Conservation (phyloP, 2,329 filamentous ascomycete genomes). For the Aspergillus neoniger region DNA sequence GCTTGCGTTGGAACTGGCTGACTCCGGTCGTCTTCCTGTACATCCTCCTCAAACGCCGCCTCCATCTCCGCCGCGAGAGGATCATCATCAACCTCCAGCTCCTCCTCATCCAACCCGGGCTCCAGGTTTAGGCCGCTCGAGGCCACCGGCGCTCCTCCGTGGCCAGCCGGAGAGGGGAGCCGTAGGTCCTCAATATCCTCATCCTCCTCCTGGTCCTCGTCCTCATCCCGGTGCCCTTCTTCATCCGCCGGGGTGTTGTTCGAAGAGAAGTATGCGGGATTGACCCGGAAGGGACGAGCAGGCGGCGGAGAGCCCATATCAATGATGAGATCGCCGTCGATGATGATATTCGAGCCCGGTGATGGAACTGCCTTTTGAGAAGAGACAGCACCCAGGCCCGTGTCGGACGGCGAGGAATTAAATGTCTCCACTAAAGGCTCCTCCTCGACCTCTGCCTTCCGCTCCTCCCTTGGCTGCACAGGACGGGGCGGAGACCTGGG, state of each 20-base stretch:
- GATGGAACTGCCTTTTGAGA: conserved; percentile 38
- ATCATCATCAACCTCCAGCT: conserved; percentile 49
- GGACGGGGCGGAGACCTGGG: conserved; percentile 25
- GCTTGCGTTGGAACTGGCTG: conserved; percentile 31
- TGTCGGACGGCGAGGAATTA: conserved; percentile 36
- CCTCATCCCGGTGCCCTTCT: conserved; percentile 34
- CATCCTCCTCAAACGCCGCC: conserved; percentile 52
- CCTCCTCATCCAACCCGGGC: conserved; percentile 27
- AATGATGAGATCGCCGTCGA: conserved; percentile 51
- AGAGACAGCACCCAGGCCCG: conserved; percentile 31
- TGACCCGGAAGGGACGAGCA: conserved; percentile 42
- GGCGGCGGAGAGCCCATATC: conserved; percentile 51
- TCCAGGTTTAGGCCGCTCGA: conserved; percentile 15
- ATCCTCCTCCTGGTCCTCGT: conserved; percentile 37
- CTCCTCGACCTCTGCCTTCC: conserved; percentile 15
- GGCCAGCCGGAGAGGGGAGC: conserved; percentile 39
- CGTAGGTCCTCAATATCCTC: conserved; percentile 42
- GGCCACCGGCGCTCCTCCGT: conserved; percentile 19
- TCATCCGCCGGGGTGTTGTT: conserved; percentile 43
- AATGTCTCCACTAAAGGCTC: conserved; percentile 26
- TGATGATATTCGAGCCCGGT: conserved; percentile 47
- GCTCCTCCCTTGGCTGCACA: conserved; percentile 9
- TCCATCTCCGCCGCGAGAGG: conserved; percentile 61
- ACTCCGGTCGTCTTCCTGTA: conserved; percentile 42
- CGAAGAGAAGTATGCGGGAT: conserved; percentile 46